A percentile compares a stretch with the other conserved stretches of the same genome.
Evolutionary conservation across 2,329 filamentous ascomycete species (phyloP).

Genomic region (Cladosporium oxysporum): DNA sequence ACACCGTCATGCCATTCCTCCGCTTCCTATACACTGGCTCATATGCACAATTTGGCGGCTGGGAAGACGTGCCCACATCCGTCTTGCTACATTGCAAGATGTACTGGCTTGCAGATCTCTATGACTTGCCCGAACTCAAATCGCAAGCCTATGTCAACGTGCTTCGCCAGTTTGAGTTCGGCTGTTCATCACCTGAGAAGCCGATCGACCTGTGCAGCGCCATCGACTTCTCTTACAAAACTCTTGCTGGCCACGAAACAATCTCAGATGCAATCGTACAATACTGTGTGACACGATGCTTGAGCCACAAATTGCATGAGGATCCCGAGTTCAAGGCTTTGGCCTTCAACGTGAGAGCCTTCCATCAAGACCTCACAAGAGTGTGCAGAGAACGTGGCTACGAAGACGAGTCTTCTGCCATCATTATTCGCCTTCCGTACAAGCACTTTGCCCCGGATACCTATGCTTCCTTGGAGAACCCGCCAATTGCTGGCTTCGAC

Average conservation of each 20-base stretch:
- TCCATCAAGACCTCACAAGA: slow-evolving; percentile 45
- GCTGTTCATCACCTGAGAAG: slow-evolving; percentile 40
- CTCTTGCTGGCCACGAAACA: slow-evolving; percentile 31
- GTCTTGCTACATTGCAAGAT: slow-evolving; percentile 45
- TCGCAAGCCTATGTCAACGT: slow-evolving; percentile 44
- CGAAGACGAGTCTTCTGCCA: slow-evolving; percentile 39
- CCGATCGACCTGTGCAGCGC: slow-evolving; percentile 44
- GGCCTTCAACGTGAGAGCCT: slow-evolving; percentile 40
- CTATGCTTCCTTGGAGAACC: slow-evolving; percentile 30
- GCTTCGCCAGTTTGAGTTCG: slow-evolving; percentile 41
- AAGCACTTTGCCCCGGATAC: slow-evolving; percentile 28
- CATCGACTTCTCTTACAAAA: slow-evolving; percentile 38
- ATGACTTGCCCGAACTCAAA: slow-evolving; percentile 43
- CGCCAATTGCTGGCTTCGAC: slow-evolving; percentile 5
- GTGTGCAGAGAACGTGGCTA: slow-evolving; percentile 42
- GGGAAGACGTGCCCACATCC: slow-evolving; percentile 34
- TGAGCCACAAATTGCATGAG: slow-evolving; percentile 40
- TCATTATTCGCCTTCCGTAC: slow-evolving; percentile 36
- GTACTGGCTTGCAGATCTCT: slow-evolving; percentile 44
- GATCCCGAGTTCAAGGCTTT: slow-evolving; percentile 41
- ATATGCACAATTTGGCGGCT: slow-evolving; percentile 37
- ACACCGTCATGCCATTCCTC: slow-evolving; percentile 41
- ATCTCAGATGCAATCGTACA: slow-evolving; percentile 44
- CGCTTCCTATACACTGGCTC: slow-evolving; percentile 45
- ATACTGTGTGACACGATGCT: slow-evolving; percentile 46